A percentile compares a stretch with the other conserved stretches of the same genome.
phyloP scores from a whole-genome alignment of 140 eudicot species.

The Senecio squalidus region DNA sequence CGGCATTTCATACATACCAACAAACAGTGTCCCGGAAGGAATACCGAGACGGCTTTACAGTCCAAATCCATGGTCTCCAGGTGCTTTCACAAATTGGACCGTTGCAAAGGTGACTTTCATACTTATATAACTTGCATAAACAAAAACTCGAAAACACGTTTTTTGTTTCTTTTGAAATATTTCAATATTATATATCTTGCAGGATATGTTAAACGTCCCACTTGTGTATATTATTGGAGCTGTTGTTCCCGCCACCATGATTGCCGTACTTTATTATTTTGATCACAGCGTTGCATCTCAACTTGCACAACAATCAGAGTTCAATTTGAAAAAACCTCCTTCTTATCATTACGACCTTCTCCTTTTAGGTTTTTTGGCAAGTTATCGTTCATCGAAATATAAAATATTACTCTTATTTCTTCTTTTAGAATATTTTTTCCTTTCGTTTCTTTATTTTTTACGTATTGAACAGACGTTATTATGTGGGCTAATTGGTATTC shows the following conservation, averaged over 20 bases:
- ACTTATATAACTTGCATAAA: not conserved
- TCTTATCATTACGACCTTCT: constrained; percentile 98
- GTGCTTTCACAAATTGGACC: constrained; percentile 95
- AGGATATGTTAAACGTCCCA: constrained; percentile 94
- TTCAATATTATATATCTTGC: constrained; percentile 12
- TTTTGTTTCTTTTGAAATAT: not conserved
- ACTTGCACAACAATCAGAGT: constrained; percentile 92
- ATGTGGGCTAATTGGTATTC: constrained; percentile 95
- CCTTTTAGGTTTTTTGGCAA: constrained; percentile 82
- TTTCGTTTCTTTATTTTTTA: not conserved
- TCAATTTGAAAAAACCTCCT: constrained; percentile 86
- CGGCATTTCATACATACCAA: constrained; percentile 85
- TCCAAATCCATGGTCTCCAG: constrained; percentile 98
- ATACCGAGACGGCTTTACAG: constrained; percentile 89
- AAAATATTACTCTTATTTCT: not conserved
- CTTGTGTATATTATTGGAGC: constrained; percentile 89
- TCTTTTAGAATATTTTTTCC: not conserved
- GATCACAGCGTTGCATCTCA: constrained; percentile 99
- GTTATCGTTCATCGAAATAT: not conserved
- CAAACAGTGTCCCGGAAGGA: constrained; percentile 74
- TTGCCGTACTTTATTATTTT: constrained; percentile 94
- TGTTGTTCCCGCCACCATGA: constrained; percentile 99
- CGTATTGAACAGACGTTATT: constrained; percentile 53
- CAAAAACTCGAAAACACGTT: not conserved
- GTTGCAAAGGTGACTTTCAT: constrained; percentile 72